Evolutionary conservation across 176 grass and related monocot species (phyloP), one percentile per base, ranked within the genome.

Genomic region (Cenchrus fungigraminus): DNA sequence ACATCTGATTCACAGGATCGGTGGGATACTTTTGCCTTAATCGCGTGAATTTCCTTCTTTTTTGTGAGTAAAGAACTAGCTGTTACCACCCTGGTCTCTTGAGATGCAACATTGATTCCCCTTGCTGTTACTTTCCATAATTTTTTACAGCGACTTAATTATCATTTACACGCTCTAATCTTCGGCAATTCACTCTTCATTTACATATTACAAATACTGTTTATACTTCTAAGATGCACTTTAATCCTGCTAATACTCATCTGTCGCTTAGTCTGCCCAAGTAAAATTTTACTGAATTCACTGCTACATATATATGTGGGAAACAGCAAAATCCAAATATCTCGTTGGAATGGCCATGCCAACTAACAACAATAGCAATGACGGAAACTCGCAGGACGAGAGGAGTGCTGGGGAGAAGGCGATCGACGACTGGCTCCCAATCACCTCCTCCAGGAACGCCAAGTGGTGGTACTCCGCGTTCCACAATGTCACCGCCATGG

Each of bases 401-500:
- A 64, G 67, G 87, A 89, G 14, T 0, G 66, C 34, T 4, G 70
- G 85, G 67, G 80, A 93, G 5, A 87, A 83, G 73, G 25, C 71
- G 19, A 53, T 91, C 20, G 82, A 98, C 13, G 87, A 91, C 1
- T 98, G 95, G 95, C 92, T 98, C 0, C 95, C 95, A 0, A 93
- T 98, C 87, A 93, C 87, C 9, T 90, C 91, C 4, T 91, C 90
- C n/a, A 86, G 95, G 74, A 90, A 93, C 8, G 95, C 95, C 44
- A 98, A 95, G 71, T 98, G 95, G 95, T 98, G 95, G 95, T 98
- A 98, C 67, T 91, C 95, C 0, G 84, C 92, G 13, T 98, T 95
- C 91, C 95, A 98, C 91, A 98, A 98, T 82, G 95, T 98, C 75
- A 98, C 95, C 9, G 95, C 92, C 91, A 95, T 98, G 95, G 95